Conservation (phyloP, 2,329 filamentous ascomycete genomes). For the Cordyceps militaris region DNA sequence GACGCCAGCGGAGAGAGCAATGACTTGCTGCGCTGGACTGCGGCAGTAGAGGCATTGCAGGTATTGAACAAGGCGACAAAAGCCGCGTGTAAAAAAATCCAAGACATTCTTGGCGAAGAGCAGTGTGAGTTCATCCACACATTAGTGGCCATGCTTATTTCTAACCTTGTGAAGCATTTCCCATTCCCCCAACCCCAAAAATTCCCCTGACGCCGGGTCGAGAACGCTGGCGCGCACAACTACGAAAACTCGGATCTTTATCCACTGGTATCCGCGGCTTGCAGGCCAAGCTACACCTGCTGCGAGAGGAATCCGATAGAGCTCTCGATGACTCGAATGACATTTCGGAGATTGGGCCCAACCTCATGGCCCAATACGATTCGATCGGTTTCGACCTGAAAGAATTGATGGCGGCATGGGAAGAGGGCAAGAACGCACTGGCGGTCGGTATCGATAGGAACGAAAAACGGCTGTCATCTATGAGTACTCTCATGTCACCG, state of each 20-base stretch:
- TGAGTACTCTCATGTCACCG: constrained; percentile 53
- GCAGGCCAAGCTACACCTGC: constrained; percentile 87
- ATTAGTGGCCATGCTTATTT: constrained; percentile 8
- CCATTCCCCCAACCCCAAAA: constrained; percentile 49
- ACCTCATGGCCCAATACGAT: constrained; percentile 84
- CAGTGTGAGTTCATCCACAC: constrained; percentile 53
- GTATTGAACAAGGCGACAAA: constrained; percentile 55
- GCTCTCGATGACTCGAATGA: constrained; percentile 67
- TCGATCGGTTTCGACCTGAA: constrained; percentile 85
- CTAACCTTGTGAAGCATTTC: constrained; percentile 39
- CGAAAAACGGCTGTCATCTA: constrained; percentile 60
- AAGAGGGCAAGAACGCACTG: constrained; percentile 76
- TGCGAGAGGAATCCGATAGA: constrained; percentile 82
- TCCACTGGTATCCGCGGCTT: constrained; percentile 86
- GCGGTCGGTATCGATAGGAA: constrained; percentile 76
- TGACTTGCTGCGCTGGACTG: constrained; percentile 73
- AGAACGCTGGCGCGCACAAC: constrained; percentile 77
- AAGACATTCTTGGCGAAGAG: constrained; percentile 66
- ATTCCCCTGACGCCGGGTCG: constrained; percentile 61
- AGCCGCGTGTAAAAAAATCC: constrained; percentile 57
- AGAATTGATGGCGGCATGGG: constrained; percentile 76
- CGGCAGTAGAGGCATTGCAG: constrained; percentile 68
- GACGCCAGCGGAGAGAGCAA: constrained; percentile 71
- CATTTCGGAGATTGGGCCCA: constrained; percentile 68
- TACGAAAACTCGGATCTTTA: constrained; percentile 80